Percentiles rank a stretch among this genome's conserved stretches.
Evolutionary conservation across 2,329 filamentous ascomycete species (phyloP).

Genomic region (Tolypocladium inflatum): DNA sequence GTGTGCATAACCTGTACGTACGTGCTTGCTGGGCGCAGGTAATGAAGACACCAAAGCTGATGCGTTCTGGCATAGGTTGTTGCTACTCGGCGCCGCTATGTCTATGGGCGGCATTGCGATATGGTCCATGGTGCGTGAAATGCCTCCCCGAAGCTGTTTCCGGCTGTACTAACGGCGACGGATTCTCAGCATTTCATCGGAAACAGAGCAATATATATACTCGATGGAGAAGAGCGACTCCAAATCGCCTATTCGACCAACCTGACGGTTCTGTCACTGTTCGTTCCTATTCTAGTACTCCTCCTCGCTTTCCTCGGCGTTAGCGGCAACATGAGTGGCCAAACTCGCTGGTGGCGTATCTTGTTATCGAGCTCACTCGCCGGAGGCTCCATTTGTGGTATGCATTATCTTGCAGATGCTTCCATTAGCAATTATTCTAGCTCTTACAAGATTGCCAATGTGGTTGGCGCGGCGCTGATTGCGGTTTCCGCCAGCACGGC

Average conservation of each 20-base stretch:
- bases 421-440: conserved; percentile 69
- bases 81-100: conserved; percentile 54
- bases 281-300: conserved; percentile 67
- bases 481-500: conserved; percentile 60
- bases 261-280: conserved; percentile 66
- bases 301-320: conserved; percentile 64
- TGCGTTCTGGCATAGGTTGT: conserved; percentile 32
- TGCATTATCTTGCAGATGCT: conserved; percentile 78
- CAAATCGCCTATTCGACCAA: conserved; percentile 65
- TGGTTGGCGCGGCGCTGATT: conserved; percentile 61
- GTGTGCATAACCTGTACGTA: conserved; percentile 64
- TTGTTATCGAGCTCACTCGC: conserved; percentile 55
- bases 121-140: conserved; percentile 53
- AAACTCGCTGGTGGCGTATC: conserved; percentile 46
- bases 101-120: conserved; percentile 67
- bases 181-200: conserved; percentile 44
- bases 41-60: background rate
- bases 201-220: conserved; percentile 66
- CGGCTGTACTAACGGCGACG: too few species aligned
- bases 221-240: conserved; percentile 46
- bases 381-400: conserved; percentile 68
- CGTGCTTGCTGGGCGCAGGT: conserved; percentile 7
- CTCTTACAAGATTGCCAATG: conserved; percentile 45
- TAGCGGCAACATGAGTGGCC: conserved; percentile 39
- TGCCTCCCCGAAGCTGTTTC: background rate